Base-by-base conservation (phyloP, 345 rosid genomes). In the Geranium rotundifolium region DNA sequence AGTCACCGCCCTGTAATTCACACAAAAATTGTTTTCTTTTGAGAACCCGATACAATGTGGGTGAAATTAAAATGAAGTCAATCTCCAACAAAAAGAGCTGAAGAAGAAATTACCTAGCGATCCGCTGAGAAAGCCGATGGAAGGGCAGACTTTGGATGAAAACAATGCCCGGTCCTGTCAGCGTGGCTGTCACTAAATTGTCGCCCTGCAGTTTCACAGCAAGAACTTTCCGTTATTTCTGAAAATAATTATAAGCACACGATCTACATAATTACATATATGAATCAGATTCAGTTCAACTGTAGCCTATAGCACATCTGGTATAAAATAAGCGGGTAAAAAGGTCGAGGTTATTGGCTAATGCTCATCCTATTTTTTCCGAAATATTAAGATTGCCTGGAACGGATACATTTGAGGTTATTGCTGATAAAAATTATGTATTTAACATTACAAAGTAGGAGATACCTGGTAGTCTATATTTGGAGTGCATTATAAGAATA, bases 81-180 rank as follows among this genome's bases (percentile, higher is more conserved):
- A 46, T 2, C 52, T 46, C 10, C 52, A 46, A 46, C 1, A 34
- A 34, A 1, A 4, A 1, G 41, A 34, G 41, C 3, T 7, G 52
- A 46, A 9, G 27, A 63, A 56, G 58, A 59, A 60, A 56, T 58
- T 68, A 93, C 99, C 97, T 84, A 23, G 97, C 97, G 18, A 93
- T 90, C 17, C 92, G 85, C 76, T 86, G 97, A 30, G 99, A 93
- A 70, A 90, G 75, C 20, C 89, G 78, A 69, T 85, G 95, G 58
- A 93, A 93, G 10, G 99, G 99, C 65, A 93, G 73, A 70, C 97
- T 93, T 70, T 93, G 99, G 71, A 90, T 88, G 81, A 93, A 93
- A 64, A 93, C 99, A 5, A 93, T 90, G 67, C 99, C 97, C 15
- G 99, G 99, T 65, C 99, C 99, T 8, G 95, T 90, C 60, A 90